Conservation (phyloP, 768 basidiomycete genomes). For the Lactifluus volemus region DNA sequence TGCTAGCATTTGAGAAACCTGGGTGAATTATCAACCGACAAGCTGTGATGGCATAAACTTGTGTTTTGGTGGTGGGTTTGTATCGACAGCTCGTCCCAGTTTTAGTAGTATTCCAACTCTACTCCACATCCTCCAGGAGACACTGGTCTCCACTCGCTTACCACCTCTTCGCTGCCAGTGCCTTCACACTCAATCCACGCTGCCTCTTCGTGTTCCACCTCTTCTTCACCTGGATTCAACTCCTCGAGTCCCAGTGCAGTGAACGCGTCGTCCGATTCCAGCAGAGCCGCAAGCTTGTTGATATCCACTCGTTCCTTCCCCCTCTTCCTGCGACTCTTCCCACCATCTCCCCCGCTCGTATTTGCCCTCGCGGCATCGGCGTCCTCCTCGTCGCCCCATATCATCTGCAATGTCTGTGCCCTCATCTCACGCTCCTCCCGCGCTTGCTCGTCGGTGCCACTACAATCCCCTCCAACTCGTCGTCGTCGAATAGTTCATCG, state of each 20-base stretch:
- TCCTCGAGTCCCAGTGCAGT: background rate
- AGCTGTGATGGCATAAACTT: too few species aligned
- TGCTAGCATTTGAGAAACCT: too few species aligned
- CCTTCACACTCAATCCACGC: background rate
- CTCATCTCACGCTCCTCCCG: slow-evolving; percentile 17
- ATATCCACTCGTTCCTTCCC: slow-evolving; percentile 42
- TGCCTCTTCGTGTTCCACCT: background rate
- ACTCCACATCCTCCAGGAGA: background rate
- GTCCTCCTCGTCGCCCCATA: slow-evolving; percentile 15
- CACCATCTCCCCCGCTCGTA: slow-evolving; percentile 1
- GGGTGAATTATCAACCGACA: too few species aligned
- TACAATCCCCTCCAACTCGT: slow-evolving; percentile 56
- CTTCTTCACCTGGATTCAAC: background rate
- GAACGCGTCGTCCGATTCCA: slow-evolving; percentile 24
- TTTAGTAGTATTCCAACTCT: background rate
- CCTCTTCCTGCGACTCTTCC: slow-evolving; percentile 23
- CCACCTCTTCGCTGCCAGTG: background rate
- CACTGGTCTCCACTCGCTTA: background rate
- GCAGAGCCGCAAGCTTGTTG: slow-evolving; percentile 45
- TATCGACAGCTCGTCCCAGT: too few species aligned
- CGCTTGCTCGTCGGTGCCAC: slow-evolving; percentile 32
- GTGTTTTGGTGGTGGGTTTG: too few species aligned
- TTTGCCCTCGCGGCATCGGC: background rate
- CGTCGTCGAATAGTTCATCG: slow-evolving; percentile 62
- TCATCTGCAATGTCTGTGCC: slow-evolving; percentile 11